Evolutionary conservation across 192 early-diverging fungal species (phyloP).

Genomic region (Entophlyctis luteolus): DNA sequence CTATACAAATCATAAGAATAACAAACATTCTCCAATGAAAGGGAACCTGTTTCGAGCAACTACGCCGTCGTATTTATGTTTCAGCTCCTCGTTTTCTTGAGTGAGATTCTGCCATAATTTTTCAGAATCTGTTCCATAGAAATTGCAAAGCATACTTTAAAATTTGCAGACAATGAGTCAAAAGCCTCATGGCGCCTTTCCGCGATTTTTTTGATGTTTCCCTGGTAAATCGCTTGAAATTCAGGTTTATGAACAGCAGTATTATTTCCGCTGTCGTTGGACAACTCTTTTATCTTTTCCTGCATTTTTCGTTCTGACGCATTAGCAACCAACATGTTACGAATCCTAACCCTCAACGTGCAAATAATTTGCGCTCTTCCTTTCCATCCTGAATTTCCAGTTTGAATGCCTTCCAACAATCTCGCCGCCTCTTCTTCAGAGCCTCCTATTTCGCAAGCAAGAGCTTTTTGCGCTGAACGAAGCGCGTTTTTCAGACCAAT

Average conservation of each 20-base stretch:
- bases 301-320: background rate
- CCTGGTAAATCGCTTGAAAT: background rate
- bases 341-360: slow-evolving; percentile 12
- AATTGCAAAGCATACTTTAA: background rate
- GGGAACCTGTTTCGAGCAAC: slow-evolving; percentile 14
- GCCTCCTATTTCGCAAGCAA: slow-evolving; percentile 10
- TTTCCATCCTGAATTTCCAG: slow-evolving; percentile 19
- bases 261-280: background rate
- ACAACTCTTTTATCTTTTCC: slow-evolving; percentile 21
- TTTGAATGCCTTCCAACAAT: background rate
- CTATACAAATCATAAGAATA: background rate
- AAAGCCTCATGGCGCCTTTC: slow-evolving; percentile 6
- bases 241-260: background rate
- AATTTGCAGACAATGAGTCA: background rate
- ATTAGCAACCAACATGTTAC: background rate
- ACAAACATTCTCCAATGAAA: background rate
- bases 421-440: background rate
- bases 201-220: background rate
- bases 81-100: slow-evolving; percentile 1
- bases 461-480: slow-evolving; percentile 18
- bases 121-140: background rate
- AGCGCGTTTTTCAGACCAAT: slow-evolving; percentile 7
- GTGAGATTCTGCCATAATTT: slow-evolving; percentile 3
- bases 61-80: slow-evolving; percentile 8
- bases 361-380: slow-evolving; percentile 22